Percentiles rank a stretch among this genome's conserved stretches.
Evolutionary conservation across 345 rosid species (phyloP).

Genomic region (Syzygium grande): DNA sequence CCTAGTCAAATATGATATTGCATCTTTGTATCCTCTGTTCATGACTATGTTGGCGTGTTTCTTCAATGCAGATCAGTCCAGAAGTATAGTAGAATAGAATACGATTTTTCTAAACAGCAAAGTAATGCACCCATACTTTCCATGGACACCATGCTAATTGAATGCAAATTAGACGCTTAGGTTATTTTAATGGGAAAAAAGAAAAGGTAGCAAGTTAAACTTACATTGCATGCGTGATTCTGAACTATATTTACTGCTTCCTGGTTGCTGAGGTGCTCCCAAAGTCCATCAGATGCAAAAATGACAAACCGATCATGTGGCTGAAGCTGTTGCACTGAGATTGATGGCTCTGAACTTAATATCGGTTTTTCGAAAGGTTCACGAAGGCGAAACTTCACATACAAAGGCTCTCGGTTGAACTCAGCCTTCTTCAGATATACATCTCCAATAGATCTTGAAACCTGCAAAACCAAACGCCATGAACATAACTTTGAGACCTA

Average conservation of each 20-base stretch:
- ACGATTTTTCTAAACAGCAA: neutral
- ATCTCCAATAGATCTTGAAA: slow-evolving; percentile 44
- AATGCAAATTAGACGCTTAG: neutral
- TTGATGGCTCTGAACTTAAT: slow-evolving; percentile 40
- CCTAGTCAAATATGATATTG: neutral
- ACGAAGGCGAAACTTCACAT: slow-evolving; percentile 24
- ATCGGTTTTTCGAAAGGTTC: slow-evolving; percentile 34
- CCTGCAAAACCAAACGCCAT: slow-evolving; percentile 6
- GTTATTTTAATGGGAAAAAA: neutral
- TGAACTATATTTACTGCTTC: slow-evolving; percentile 43
- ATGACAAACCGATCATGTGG: slow-evolving; percentile 37
- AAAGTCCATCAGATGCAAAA: slow-evolving; percentile 47
- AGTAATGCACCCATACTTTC: neutral
- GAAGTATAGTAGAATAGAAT: neutral
- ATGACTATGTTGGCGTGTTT: neutral
- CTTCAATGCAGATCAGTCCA: neutral
- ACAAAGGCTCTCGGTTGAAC: slow-evolving; percentile 39
- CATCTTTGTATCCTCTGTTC: neutral
- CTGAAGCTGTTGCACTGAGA: slow-evolving; percentile 22
- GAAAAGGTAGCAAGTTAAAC: neutral
- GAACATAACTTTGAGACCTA: neutral
- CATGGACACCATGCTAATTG: neutral
- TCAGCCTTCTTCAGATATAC: slow-evolving; percentile 38
- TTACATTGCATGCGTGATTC: slow-evolving; percentile 27
- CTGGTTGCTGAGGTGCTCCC: slow-evolving; percentile 52